phyloP scores from a whole-genome alignment of 2,329 filamentous ascomycete species.

The Nemania sp. region DNA sequence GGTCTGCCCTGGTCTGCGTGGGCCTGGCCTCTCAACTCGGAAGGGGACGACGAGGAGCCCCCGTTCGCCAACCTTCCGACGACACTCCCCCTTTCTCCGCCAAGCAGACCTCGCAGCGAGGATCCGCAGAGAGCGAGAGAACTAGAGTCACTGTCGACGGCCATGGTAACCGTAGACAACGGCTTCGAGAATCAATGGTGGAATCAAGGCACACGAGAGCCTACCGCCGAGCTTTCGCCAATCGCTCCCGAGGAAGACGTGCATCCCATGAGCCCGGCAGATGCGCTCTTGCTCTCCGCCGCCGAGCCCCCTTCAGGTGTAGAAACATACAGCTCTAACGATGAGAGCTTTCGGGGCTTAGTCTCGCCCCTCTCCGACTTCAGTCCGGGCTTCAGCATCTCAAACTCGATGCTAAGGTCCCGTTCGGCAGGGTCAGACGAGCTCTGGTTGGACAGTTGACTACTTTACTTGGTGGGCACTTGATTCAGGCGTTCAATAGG shows the following conservation, averaged over 20 bases:
- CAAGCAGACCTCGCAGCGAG: conserved; percentile 28
- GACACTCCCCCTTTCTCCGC: conserved; percentile 32
- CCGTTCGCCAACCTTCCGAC: conserved; percentile 34
- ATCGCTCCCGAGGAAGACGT: conserved; percentile 29
- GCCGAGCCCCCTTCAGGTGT: conserved; percentile 31
- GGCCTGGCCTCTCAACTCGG: conserved; percentile 42
- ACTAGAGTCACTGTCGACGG: conserved; percentile 55
- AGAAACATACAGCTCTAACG: conserved; percentile 26
- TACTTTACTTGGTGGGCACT: neutral
- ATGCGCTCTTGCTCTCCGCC: conserved; percentile 35
- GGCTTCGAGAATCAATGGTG: conserved; percentile 64
- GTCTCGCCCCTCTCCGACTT: conserved; percentile 47
- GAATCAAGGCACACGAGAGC: conserved; percentile 51
- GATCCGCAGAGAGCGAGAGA: conserved; percentile 47
- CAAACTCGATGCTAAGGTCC: conserved; percentile 39
- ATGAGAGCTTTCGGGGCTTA: conserved; percentile 30
- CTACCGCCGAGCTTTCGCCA: conserved; percentile 30
- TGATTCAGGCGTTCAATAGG: neutral
- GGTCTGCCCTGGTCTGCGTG: conserved; percentile 52
- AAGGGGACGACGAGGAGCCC: conserved; percentile 31
- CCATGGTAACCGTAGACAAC: conserved; percentile 62
- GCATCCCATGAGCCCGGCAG: conserved; percentile 35
- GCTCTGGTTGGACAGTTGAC: conserved; percentile 41
- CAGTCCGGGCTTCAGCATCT: conserved; percentile 31
- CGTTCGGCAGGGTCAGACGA: conserved; percentile 51